These are phyloP conservation scores for Cyclotella distinguenda DNA, from an alignment of 108 stramenopile species.

Conservation along the genomic window DNA sequence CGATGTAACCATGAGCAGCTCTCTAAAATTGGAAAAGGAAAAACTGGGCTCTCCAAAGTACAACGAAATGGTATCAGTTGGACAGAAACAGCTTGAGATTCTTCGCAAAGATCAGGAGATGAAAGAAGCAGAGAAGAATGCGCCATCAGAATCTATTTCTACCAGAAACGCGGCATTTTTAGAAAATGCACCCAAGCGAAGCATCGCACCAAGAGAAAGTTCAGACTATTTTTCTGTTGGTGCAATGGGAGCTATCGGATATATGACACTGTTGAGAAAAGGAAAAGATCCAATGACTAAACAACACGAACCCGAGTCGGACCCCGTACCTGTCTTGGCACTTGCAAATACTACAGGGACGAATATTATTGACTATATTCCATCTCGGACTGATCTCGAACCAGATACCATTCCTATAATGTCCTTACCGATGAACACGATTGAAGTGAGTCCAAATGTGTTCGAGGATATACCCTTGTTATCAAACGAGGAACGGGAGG, in stretches of 20 bases:
- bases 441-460: slow-evolving; percentile 4
- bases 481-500: slow-evolving; percentile 26
- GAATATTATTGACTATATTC: not conserved
- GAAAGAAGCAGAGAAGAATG: slow-evolving; percentile 8
- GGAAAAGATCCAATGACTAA: slow-evolving; percentile 1
- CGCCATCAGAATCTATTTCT: not conserved
- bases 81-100: slow-evolving; percentile 8
- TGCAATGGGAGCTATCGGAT: slow-evolving; percentile 18
- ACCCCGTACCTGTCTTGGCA: slow-evolving; percentile 8
- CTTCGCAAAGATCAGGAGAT: slow-evolving; percentile 10
- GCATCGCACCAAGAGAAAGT: not conserved
- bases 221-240: slow-evolving; percentile 21
- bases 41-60: slow-evolving; percentile 22
- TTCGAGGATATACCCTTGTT: slow-evolving; percentile 35
- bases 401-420: not conserved
- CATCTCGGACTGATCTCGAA: slow-evolving; percentile 2
- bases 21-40: slow-evolving; percentile 14
- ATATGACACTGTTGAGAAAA: slow-evolving; percentile 18
- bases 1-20: slow-evolving; percentile 38
- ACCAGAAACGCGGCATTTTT: not conserved
- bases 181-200: not conserved
- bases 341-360: slow-evolving; percentile 23
- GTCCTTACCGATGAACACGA: not conserved
- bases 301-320: not conserved
- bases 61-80: slow-evolving; percentile 20